Conservation (phyloP, 1,139 yeast genomes). For the Suhomyces maxii region DNA sequence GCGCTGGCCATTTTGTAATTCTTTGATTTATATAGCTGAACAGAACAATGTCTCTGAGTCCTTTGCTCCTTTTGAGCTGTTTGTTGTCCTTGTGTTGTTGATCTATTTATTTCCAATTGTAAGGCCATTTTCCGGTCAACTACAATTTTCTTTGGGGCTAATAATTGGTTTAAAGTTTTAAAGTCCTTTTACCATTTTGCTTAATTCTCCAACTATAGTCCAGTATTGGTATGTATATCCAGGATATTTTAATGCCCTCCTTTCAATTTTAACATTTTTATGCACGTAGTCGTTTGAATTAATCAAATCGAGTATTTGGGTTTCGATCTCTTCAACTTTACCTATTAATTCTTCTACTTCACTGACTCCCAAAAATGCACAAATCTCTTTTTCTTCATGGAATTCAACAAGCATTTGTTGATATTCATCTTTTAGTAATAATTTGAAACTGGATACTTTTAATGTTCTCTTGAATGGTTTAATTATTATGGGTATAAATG, state of each 20-base stretch:
- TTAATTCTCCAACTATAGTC: slow-evolving; percentile 1
- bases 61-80: too few relatives aligned
- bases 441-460: slow-evolving; percentile 27
- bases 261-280: slow-evolving; percentile 1
- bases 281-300: neutral
- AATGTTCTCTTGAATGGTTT: slow-evolving; percentile 34
- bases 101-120: too few relatives aligned
- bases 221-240: slow-evolving; percentile 5
- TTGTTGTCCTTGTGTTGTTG: too few relatives aligned
- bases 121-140: too few relatives aligned
- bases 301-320: neutral
- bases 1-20: too few relatives aligned
- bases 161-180: too few relatives aligned
- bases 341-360: slow-evolving; percentile 31
- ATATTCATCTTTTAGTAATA: slow-evolving; percentile 20
- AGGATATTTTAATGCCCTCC: neutral
- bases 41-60: too few relatives aligned
- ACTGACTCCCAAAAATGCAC: slow-evolving; percentile 26
- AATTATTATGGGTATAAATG: slow-evolving; percentile 24
- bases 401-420: slow-evolving; percentile 25
- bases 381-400: slow-evolving; percentile 25
- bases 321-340: slow-evolving; percentile 2
- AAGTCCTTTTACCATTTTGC: neutral
- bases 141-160: too few relatives aligned
- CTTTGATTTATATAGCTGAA: too few relatives aligned